Conservation (phyloP, 371 early-diverging fungal species). For the Coemansia sp. region DNA sequence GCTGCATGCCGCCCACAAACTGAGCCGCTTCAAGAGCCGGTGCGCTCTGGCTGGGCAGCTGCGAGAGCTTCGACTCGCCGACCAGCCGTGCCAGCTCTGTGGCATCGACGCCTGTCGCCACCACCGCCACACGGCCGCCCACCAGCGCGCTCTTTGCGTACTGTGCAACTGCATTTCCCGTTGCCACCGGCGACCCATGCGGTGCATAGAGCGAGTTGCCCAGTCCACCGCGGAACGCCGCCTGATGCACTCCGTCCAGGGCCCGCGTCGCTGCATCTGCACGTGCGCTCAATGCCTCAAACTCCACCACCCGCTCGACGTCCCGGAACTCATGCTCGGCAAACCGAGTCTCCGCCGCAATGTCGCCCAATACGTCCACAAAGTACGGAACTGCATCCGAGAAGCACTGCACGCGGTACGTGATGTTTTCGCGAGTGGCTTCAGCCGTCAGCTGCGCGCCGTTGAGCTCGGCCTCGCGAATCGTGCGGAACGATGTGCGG, state of each 20-base stretch:
- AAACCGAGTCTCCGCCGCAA: constrained; percentile 77
- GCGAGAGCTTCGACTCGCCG: constrained; percentile 56
- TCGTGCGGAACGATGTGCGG: constrained; percentile 83
- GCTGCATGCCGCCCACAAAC: constrained; percentile 81
- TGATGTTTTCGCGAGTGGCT: constrained; percentile 79
- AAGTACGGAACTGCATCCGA: constrained; percentile 87
- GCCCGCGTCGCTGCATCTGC: constrained; percentile 66
- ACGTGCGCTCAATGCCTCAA: constrained; percentile 69
- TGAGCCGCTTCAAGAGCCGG: constrained; percentile 51
- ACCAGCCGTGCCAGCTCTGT: constrained; percentile 57
- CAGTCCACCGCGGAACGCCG: constrained; percentile 92
- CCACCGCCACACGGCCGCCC: constrained; percentile 73
- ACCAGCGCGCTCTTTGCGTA: constrained; percentile 74
- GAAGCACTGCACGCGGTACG: constrained; percentile 86
- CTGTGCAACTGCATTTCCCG: constrained; percentile 64
- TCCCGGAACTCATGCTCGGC: constrained; percentile 84
- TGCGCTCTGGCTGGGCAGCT: constrained; percentile 44
- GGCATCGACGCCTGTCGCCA: constrained; percentile 82
- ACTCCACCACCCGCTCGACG: constrained; percentile 63
- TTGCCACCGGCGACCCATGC: constrained; percentile 57
- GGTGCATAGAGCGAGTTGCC: constrained; percentile 91
- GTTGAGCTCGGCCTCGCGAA: constrained; percentile 91
- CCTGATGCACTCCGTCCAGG: constrained; percentile 80
- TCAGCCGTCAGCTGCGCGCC: constrained; percentile 83
- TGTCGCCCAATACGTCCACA: constrained; percentile 76